Percentiles rank a stretch among this genome's conserved stretches.
These are phyloP conservation scores for Gaertneriomyces sp. DNA, from an alignment of 192 early-diverging fungal species.

Conservation along the genomic window DNA sequence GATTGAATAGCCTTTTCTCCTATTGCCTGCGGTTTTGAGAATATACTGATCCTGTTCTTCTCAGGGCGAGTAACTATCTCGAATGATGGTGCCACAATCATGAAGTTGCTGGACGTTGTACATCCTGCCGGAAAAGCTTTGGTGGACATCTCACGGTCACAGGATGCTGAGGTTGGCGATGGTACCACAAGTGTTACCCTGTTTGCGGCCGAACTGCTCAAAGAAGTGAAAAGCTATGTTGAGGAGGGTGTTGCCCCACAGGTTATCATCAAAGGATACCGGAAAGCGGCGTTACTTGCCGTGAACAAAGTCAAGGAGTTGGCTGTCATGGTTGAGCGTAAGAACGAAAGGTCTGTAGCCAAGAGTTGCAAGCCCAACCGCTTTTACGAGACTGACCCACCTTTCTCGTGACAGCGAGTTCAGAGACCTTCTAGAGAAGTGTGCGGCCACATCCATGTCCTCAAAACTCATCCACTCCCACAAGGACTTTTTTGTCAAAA, in stretches of 20 bases:
- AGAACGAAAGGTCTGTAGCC: conserved; percentile 59
- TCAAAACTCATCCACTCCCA: conserved; percentile 97
- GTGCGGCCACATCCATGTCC: conserved; percentile 97
- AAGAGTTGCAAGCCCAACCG: not conserved
- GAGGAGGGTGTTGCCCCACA: conserved; percentile 92
- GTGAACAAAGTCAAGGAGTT: conserved; percentile 92
- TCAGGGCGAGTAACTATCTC: conserved; percentile 89
- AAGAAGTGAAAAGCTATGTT: conserved; percentile 87
- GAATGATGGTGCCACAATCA: conserved; percentile 98
- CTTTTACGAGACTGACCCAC: not conserved
- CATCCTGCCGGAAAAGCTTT: conserved; percentile 98
- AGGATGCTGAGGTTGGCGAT: conserved; percentile 99
- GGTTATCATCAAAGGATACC: conserved; percentile 91
- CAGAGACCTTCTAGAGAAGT: conserved; percentile 87
- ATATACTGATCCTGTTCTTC: not conserved
- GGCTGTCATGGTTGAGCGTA: conserved; percentile 78
- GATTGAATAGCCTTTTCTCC: too few relatives aligned
- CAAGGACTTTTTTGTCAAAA: conserved; percentile 95
- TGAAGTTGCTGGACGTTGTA: conserved; percentile 95
- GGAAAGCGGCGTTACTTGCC: conserved; percentile 85
- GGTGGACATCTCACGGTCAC: conserved; percentile 95
- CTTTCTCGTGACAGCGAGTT: conserved; percentile 61
- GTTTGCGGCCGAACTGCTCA: conserved; percentile 93
- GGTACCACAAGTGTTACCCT: conserved; percentile 98
- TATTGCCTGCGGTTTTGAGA: not conserved